Evolutionary conservation across 2,329 filamentous ascomycete genomes (phyloP), one percentile per base, ranked within the genome.

Genomic region (Fusarium annulatum): DNA sequence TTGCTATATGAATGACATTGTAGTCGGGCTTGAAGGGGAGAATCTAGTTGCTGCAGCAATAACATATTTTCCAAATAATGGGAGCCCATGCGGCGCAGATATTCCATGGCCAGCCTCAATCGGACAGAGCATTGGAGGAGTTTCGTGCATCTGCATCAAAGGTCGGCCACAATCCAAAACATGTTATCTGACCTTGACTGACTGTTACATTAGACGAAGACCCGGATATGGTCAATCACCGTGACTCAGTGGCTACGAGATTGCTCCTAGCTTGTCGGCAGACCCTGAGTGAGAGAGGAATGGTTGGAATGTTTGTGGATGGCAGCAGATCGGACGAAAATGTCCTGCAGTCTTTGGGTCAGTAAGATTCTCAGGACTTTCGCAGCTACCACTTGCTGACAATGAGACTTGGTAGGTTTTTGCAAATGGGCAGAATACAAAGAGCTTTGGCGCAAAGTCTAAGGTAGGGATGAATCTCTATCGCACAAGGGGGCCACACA

Each of bases 121-220:
- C 63, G 86, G 85, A 16, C 78, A 80, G 48, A 83, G 87, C 66
- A 85, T 89, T 46, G 89, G 89, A 51, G 89, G 89, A 33, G 85
- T 89, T 41, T 86, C 88, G n/a, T 91, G 89, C 78, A 87, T 91
- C 59, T 90, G 87, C 79, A 86, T 90, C 70, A 81, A 83, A 77
- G 86, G 89, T 89, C 78, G 68, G 86, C 84, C 43, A 43, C 23
- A n/a, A 33, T 26, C 19, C 23, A 38, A 69, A 30, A 18, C 38
- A 43, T 23, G 49, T 72, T 71, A 39, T 67, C 51, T 23, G 14
- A 28, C 11, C 33, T 46, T 57, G 18, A 52, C 74, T 77, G 36
- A 74, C 48, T 18, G 9, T 38, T 11, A 30, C n/a, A 53, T 57
- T n/a, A 88, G 86, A 87, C 53, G 83, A 85, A 23, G 81, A 85